These are phyloP conservation scores for Fragosphaeria purpurea DNA, from an alignment of 2,329 filamentous ascomycete genomes.

Conservation along the genomic window DNA sequence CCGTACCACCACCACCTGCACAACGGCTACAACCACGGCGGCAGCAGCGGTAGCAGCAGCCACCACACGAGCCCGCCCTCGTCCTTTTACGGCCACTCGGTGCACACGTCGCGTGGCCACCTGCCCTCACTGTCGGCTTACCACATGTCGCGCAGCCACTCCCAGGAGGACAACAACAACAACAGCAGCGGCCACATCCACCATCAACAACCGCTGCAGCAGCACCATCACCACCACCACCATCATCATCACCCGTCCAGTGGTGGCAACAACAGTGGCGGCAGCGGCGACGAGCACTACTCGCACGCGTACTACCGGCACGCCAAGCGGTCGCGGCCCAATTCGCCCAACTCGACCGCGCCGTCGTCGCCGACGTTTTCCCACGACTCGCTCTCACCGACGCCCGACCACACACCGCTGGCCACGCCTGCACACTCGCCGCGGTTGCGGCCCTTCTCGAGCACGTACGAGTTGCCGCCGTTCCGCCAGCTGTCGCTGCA, in stretches of 20 bases:
- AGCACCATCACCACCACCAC: slow-evolving; percentile 42
- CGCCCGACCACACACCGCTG: slow-evolving; percentile 95
- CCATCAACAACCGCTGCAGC: slow-evolving; percentile 58
- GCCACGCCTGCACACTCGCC: slow-evolving; percentile 93
- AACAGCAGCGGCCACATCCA: slow-evolving; percentile 41
- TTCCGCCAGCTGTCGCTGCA: slow-evolving; percentile 56
- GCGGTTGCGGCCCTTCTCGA: slow-evolving; percentile 68
- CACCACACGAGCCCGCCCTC: slow-evolving; percentile 12
- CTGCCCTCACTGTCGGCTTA: slow-evolving; percentile 76
- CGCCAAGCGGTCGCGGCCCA: slow-evolving; percentile 82
- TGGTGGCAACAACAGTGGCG: background rate
- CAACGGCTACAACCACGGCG: background rate
- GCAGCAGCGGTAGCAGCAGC: background rate
- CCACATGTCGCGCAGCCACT: slow-evolving; percentile 85
- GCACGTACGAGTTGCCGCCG: slow-evolving; percentile 71
- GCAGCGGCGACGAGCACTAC: slow-evolving; percentile 65
- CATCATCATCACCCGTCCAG: background rate
- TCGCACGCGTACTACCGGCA: slow-evolving; percentile 55
- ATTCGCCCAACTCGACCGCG: slow-evolving; percentile 89
- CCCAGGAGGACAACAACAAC: slow-evolving; percentile 50
- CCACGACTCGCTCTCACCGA: slow-evolving; percentile 89
- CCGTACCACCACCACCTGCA: background rate
- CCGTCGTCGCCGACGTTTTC: slow-evolving; percentile 95
- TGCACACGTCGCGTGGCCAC: slow-evolving; percentile 46
- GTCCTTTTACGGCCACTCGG: slow-evolving; percentile 35